These are phyloP conservation scores for Tetradesmus obliquus DNA, from an alignment of 139 green algal genomes.

Conservation along the genomic window DNA sequence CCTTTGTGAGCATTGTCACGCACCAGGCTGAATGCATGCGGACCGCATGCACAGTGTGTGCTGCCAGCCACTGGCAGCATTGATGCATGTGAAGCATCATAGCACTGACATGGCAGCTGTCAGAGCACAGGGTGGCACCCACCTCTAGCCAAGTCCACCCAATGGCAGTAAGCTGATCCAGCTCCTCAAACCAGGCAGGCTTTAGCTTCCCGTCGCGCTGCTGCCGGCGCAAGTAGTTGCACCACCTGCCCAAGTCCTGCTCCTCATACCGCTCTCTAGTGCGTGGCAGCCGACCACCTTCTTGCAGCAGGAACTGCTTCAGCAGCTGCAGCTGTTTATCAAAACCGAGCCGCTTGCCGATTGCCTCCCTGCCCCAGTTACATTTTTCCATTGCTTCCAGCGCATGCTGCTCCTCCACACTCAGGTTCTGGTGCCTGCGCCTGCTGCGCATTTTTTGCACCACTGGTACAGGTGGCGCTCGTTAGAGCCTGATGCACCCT, in stretches of 20 bases:
- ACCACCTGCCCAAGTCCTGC: background rate
- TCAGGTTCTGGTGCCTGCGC: background rate
- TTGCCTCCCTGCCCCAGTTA: background rate
- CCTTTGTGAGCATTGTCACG: no score
- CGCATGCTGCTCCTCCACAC: background rate
- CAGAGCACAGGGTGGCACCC: background rate
- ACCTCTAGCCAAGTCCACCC: background rate
- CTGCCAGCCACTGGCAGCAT: no score
- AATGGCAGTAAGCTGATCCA: background rate
- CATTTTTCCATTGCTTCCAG: background rate
- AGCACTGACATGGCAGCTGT: no score
- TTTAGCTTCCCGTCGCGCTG: conserved; percentile 2
- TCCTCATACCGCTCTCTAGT: background rate
- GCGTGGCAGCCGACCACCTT: background rate
- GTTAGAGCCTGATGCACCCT: background rate
- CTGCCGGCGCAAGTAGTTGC: background rate
- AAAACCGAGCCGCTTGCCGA: background rate
- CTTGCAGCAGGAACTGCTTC: background rate
- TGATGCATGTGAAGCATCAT: no score
- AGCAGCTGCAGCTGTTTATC: background rate
- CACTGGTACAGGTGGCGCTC: background rate
- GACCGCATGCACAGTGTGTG: no score
- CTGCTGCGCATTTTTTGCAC: background rate
- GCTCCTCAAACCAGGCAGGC: background rate
- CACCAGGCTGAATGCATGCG: no score